Base-by-base conservation (phyloP, 352 stramenopile species). In the Phytopythium delawarense region DNA sequence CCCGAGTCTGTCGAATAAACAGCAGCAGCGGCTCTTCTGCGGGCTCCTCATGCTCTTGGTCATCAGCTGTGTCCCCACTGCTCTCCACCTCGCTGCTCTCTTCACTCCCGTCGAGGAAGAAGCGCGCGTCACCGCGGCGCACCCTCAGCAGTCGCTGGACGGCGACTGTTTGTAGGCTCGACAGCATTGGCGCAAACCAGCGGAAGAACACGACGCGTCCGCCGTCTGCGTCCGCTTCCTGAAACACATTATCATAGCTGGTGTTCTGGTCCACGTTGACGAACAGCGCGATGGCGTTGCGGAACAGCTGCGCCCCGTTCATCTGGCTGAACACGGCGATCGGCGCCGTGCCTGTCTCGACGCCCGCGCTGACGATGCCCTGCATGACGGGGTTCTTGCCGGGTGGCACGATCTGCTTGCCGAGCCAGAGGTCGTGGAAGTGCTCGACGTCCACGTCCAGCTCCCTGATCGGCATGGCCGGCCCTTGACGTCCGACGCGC, bases 371-470 rank as follows among this genome's bases (percentile, higher is more conserved):
- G 64, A 79, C 83, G 62, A 88, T 49, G 1, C 65, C 71, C 40
- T 81, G 64, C 76, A 91, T 83, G 34, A 83, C 66, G 4, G 70
- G 71, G 8, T 68, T 28, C 57, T 89, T 91, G 46, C 79, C 76
- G 18, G 62, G 54, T 8, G 81, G 81, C 59, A 73, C 66, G 55
- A 91, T 59, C 64, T 87, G 75, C 46, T 74, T 79, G 4, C 78
- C 79, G 7, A 91, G 46, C 62, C 72, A 89, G 16, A 50, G 62
- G 21, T 52, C 32, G 62, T 91, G 81, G 61, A 91, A 86, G 23
- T 60, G 32, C 0, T 58, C 57, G 12, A 86, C 20, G 48, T 78
- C 60, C 52, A 89, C 71, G 12, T 66, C 58, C 9, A 89, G 57
- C 49, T 71, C 32, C 9, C 67, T 76, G 44, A 59, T 66, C 13